Conservation (phyloP, 495 filamentous ascomycete species). For the Aspergillus hancockii region DNA sequence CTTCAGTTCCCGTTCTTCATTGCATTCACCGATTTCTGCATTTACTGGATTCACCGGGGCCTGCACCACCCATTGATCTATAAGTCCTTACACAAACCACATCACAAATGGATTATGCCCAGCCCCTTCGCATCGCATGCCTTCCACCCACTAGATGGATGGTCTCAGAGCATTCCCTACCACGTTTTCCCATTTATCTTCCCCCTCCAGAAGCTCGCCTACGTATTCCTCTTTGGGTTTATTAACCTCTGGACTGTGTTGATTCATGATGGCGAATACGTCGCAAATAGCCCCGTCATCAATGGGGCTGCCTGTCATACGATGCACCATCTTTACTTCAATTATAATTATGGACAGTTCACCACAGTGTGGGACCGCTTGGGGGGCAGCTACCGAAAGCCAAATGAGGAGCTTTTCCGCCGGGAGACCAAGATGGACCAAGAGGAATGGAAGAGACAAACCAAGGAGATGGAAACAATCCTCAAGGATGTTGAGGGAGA, state of each 20-base stretch:
- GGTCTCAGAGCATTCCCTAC: conserved; percentile 88
- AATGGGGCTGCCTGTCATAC: conserved; percentile 97
- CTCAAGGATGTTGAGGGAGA: conserved; percentile 83
- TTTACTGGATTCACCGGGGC: conserved; percentile 94
- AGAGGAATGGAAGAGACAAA: conserved; percentile 77
- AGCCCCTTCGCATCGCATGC: conserved; percentile 90
- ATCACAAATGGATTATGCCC: conserved; percentile 99
- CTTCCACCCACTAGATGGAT: conserved; percentile 95
- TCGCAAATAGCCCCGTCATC: conserved; percentile 82
- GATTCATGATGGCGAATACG: conserved; percentile 97
- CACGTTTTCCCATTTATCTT: conserved; percentile 93
- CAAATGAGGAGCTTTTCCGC: conserved; percentile 83
- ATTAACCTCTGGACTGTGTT: conserved; percentile 98
- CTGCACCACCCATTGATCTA: conserved; percentile 84
- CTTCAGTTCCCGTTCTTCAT: conserved; percentile 92
- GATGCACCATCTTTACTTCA: conserved; percentile 97
- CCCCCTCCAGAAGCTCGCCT: conserved; percentile 88
- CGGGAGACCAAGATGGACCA: conserved; percentile 87
- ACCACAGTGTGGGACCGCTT: conserved; percentile 94
- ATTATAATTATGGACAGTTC: conserved; percentile 98
- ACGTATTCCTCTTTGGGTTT: conserved; percentile 82
- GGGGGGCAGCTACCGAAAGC: conserved; percentile 84
- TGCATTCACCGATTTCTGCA: conserved; percentile 86
- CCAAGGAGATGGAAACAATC: conserved; percentile 82
- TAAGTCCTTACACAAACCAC: conserved; percentile 89